Base-by-base conservation (phyloP, 176 grass and related monocot species). In the Aegilops tauschii region DNA sequence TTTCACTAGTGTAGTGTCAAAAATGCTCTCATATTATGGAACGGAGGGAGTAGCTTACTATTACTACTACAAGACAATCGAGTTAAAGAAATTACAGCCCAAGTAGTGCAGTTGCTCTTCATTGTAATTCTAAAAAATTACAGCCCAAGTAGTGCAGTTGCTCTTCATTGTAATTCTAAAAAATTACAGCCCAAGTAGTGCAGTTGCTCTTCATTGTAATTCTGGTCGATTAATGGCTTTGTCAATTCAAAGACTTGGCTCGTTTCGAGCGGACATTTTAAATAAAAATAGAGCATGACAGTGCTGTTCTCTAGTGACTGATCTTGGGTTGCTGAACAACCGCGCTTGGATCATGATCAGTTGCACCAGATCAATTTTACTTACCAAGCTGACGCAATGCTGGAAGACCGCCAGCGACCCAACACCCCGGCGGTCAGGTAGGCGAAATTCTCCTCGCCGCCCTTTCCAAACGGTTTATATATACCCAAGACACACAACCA, bases 401-500 rank as follows among this genome's bases (percentile, higher is more conserved):
- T 29, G 31, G 85, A 84, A 71, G 86, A 91, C 90, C 77, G 70
- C 49, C 77, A 81, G 44, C 82, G 82, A 88, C 90, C 65, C 90
- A 54, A 76, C 42, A 20, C 29, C 77, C 62, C 11, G 85, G 36
- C 69, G 85, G 86, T 91, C 86, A 91, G 90, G 84, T 65, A 85
- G 25, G 82, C 90, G 63, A 92, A 82, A 73, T 92, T 86, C 77
- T 85, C 76, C 73, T 79, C 65, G 7, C 59, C 37, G 18, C 45
- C 56, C 30, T 32, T 62, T 23, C 69, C 71, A 85, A 88, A 88
- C 90, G 78, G 78, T 92, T 88, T 92, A 92, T 92, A 92, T 92
- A 92, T 85, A 88, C 37, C 31, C 78, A 35, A 29, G 50, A 77
- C 52, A 77, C 78, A 35, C 78, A 72, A 71, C 86, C 70, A 70